Conservation (phyloP, 352 stramenopile genomes). For the Globisporangium abappressorium region DNA sequence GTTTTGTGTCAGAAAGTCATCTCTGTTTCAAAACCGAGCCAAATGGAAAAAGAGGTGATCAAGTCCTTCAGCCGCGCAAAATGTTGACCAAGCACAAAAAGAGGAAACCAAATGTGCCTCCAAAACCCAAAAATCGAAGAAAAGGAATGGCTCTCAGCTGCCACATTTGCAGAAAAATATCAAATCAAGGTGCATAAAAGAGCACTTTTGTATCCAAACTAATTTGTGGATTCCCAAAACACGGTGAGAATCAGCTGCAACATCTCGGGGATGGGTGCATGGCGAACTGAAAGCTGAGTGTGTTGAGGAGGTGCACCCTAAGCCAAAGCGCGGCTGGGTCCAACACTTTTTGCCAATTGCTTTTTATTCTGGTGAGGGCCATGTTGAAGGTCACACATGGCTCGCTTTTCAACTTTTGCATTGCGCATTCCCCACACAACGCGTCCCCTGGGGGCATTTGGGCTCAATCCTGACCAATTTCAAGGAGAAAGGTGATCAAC, state of each 20-base stretch:
- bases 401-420: neutral
- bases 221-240: neutral
- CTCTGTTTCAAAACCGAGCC: neutral
- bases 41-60: neutral
- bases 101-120: no score
- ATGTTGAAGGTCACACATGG: neutral
- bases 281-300: neutral
- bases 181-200: neutral
- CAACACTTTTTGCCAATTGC: neutral
- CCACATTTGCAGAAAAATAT: neutral
- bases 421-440: neutral
- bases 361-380: neutral
- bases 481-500: no score
- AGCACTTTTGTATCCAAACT: neutral
- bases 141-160: neutral
- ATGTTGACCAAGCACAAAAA: neutral
- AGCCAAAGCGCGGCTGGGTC: neutral
- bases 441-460: neutral
- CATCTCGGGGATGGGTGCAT: neutral
- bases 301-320: neutral
- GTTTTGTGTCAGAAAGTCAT: conserved; percentile 6
- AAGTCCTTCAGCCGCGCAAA: neutral
- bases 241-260: neutral
- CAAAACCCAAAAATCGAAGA: neutral
- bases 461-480: neutral